Evolutionary conservation across 768 basidiomycete species (phyloP).

Genomic region (Psilocybe azurescens): DNA sequence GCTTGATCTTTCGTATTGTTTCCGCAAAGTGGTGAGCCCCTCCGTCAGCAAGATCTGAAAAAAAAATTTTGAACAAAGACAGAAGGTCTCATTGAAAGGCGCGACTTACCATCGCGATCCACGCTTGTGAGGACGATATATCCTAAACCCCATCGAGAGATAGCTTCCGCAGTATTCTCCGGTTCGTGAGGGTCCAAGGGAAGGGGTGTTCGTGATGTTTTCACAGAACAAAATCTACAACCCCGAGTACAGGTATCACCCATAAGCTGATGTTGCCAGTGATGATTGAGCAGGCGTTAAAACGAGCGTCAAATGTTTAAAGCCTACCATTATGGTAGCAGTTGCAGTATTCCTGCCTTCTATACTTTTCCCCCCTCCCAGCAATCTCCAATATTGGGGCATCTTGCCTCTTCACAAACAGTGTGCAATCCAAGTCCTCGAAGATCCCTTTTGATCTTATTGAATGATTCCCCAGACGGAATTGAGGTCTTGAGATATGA

Average conservation of each 20-base stretch:
- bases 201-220: conserved; percentile 87
- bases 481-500: conserved; percentile 90
- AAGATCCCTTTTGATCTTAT: conserved; percentile 93
- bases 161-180: conserved; percentile 97
- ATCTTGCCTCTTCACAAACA: conserved; percentile 98
- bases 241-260: conserved; percentile 99
- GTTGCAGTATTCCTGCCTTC: conserved; percentile 87
- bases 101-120: conserved; percentile 86
- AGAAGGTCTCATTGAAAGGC: neutral
- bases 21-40: conserved; percentile 95
- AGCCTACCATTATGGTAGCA: conserved; percentile 94
- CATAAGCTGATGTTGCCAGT: conserved; percentile 74
- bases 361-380: conserved; percentile 87
- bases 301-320: neutral
- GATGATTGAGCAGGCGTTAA: neutral
- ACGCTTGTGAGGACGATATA: conserved; percentile 98
- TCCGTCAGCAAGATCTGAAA: conserved; percentile 85
- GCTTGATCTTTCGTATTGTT: conserved; percentile 94
- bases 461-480: conserved; percentile 87
- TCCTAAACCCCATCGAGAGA: conserved; percentile 96
- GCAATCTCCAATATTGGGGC: conserved; percentile 99
- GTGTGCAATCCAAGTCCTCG: conserved; percentile 92
- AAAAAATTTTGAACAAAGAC: conserved; percentile 2
- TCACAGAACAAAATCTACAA: conserved; percentile 97
- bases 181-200: conserved; percentile 97